A percentile compares a stretch with the other conserved stretches of the same genome.
Conservation (phyloP, 139 green algal genomes). For the Chlorella sp. region DNA sequence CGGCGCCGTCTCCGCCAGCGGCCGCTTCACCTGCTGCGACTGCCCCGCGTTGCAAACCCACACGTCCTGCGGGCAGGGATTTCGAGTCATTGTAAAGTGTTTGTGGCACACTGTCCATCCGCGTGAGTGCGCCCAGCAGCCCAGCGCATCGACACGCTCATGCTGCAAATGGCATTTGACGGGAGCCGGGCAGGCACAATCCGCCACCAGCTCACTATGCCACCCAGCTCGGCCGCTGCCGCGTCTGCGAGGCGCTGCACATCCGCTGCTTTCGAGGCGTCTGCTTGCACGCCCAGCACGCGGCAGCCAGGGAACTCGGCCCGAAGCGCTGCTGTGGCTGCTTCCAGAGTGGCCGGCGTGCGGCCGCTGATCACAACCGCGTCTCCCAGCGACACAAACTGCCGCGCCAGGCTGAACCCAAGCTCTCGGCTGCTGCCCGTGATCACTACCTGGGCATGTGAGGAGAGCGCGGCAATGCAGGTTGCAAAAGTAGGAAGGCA, state of each 20-base stretch:
- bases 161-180: too few species aligned
- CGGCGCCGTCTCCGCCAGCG: slow-evolving; percentile 26
- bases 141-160: too few species aligned
- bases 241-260: slow-evolving; percentile 50
- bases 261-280: slow-evolving; percentile 49
- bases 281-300: slow-evolving; percentile 38
- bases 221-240: slow-evolving; percentile 46
- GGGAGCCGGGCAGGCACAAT: background rate
- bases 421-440: slow-evolving; percentile 54
- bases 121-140: background rate
- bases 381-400: slow-evolving; percentile 67
- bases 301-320: slow-evolving; percentile 33
- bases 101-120: too few species aligned
- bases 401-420: slow-evolving; percentile 56
- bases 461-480: too few species aligned
- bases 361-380: slow-evolving; percentile 60
- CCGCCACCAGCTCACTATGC: slow-evolving; percentile 8
- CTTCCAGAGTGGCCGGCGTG: slow-evolving; percentile 24
- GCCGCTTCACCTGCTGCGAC: slow-evolving; percentile 10
- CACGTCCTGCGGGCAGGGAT: slow-evolving; percentile 35
- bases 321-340: background rate
- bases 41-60: slow-evolving; percentile 50
- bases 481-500: too few species aligned
- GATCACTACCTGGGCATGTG: slow-evolving; percentile 45
- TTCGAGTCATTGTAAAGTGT: too few species aligned